Base-by-base conservation (phyloP, 805 yeast genomes). In the Lipomyces sp. region DNA sequence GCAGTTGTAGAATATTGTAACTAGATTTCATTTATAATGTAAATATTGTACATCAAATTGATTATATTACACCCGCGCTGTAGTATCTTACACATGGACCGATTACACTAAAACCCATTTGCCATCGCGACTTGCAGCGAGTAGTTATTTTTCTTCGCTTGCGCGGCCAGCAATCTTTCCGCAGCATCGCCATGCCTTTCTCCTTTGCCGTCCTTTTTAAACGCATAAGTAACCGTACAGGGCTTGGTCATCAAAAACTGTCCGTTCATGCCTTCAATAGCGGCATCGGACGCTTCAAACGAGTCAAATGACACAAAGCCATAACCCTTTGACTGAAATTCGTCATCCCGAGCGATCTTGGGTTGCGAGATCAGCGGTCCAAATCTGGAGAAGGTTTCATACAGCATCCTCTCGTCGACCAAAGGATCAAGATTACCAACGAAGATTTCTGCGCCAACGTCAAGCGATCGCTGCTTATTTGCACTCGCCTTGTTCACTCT, bases 131-230 rank as follows among this genome's bases (percentile, higher is more conserved):
- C 59, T 32, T 59, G 69, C 37, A 69, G 57, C 13, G 65, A 56
- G 54, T 74, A 72, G 29, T 74, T 73, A 60, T 77, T 75, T 71
- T 78, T 78, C 72, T 81, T 80, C 2, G 92, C 92, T 71, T 84
- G 86, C 48, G 79, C 80, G 10, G 94, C 93, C 63, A 92, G 80
- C 62, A 83, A 69, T 71, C 97, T 81, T 75, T 93, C 97, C 0
- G 86, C 85, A 50, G 82, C 83, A 72, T 89, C 93, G n/a, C 97
- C 97, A 72, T 90, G 96, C 58, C 84, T 82, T 24, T 85, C 85
- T 65, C 83, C 74, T 65, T 83, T 82, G 24, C 81, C 83, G 61
- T 80, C 85, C 60, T 85, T 86, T 76, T 90, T 91, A 73, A 82
- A 86, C 0, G 97, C 95, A 75, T 92, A 92, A 39, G 84, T 84